Evolutionary conservation across 2,329 filamentous ascomycete genomes (phyloP), one percentile per base, ranked within the genome.

Genomic region (Graphilbum ipis-grandicollis): DNA sequence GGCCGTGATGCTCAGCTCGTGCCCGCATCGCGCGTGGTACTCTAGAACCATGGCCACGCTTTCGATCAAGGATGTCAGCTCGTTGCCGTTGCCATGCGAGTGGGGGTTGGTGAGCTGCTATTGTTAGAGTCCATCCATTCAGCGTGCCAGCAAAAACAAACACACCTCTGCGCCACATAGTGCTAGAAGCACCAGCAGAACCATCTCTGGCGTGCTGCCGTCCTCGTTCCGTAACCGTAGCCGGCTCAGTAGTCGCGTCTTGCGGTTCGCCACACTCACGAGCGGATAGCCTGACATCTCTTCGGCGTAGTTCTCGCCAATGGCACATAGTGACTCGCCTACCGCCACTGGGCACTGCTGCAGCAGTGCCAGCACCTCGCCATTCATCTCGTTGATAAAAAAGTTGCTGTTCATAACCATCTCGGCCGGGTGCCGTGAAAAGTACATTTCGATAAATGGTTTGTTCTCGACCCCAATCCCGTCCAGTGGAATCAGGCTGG

Each of bases 151-250:
- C n/a, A n/a, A n/a, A n/a, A n/a, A n/a, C n/a, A n/a, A n/a, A 30
- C 36, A 17, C 2, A 41, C 40, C 34, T 56, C 50, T 2, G 42
- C 42, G 6, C 42, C 42, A 22, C 42, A 44, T 8, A 44, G 34
- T 4, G 34, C 40, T 23, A 44, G 35, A 29, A 44, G 28, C 23
- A 42, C 18, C 14, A 44, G 38, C 28, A 44, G 34, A 2, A 42
- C 40, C 9, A 44, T 30, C 13, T 44, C 42, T 5, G 42, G 40
- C 28, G 32, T 34, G 21, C 21, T 34, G 19, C 35, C 42, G 18
- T 42, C 33, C 21, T 42, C 33, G 38, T 42, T 42, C 17, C 39
- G 34, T 6, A 35, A n/a, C 2, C 34, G 38, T 21, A 44, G 32
- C 5, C 42, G 42, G 25, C 32, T 31, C 9, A 42, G 37, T 15